A percentile compares a stretch with the other conserved stretches of the same genome.
Conservation (phyloP, 2,329 filamentous ascomycete species). For the Parasarocladium wereldwijsianum region DNA sequence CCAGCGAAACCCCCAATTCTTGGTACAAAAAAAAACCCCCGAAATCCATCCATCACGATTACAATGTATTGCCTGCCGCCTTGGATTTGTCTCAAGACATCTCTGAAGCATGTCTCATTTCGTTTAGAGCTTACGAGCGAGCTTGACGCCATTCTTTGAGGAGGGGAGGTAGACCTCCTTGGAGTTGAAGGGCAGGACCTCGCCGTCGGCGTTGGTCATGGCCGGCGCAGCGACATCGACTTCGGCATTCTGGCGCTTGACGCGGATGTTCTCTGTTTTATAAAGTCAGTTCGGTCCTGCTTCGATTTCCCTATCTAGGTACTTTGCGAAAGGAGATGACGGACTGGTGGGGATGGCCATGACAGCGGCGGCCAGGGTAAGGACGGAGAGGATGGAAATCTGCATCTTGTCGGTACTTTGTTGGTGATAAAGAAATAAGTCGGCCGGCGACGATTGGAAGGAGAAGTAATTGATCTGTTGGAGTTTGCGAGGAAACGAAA, state of each 20-base stretch:
- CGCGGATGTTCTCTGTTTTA: conserved; percentile 2
- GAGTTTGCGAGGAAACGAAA: conserved; percentile 8
- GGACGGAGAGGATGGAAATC: conserved; percentile 30
- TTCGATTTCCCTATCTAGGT: neutral
- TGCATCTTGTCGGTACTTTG: conserved; percentile 30
- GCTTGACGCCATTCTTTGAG: conserved; percentile 1
- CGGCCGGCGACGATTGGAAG: conserved; percentile 34
- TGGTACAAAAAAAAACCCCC: too few species aligned
- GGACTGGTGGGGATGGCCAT: conserved; percentile 16
- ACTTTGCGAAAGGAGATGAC: neutral
- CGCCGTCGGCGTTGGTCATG: conserved; percentile 29
- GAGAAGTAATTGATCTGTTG: conserved; percentile 5
- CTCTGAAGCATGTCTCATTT: too few species aligned
- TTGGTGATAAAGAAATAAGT: conserved; percentile 19
- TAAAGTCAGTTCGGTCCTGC: conserved; percentile 2
- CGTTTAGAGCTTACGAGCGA: neutral
- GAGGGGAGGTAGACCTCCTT: conserved; percentile 17
- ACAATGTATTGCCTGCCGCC: too few species aligned
- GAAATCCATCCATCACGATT: too few species aligned
- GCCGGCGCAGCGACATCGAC: conserved; percentile 22
- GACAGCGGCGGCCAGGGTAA: conserved; percentile 29
- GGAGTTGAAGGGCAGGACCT: conserved; percentile 26
- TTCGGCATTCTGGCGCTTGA: conserved; percentile 8
- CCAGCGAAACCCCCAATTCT: too few species aligned
- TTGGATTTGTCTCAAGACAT: too few species aligned